Evolutionary conservation across 805 yeast species (phyloP).

Genomic region (Teunomyces gatunensis): DNA sequence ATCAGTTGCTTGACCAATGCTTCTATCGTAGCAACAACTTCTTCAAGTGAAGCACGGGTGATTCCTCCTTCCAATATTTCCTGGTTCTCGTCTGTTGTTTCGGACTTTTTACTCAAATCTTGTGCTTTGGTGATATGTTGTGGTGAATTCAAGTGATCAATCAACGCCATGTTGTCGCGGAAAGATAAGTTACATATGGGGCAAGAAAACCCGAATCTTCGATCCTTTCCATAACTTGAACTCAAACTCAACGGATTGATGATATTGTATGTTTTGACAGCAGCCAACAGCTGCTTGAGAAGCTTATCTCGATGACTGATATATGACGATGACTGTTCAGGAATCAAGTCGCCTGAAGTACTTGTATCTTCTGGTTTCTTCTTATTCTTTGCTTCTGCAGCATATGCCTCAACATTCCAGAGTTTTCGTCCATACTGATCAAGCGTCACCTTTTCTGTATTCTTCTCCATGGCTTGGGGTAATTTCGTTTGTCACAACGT

Average conservation of each 20-base stretch:
- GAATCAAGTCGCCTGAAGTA: neutral
- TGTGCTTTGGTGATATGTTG: slow-evolving; percentile 52
- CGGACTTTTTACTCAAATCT: slow-evolving; percentile 9
- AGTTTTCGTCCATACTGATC: slow-evolving; percentile 63
- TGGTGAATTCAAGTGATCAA: slow-evolving; percentile 80
- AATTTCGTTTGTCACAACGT: neutral
- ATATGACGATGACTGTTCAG: slow-evolving; percentile 8
- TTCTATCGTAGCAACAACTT: slow-evolving; percentile 31
- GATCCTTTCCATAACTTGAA: slow-evolving; percentile 36
- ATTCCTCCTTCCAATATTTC: slow-evolving; percentile 33
- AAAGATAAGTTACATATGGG: slow-evolving; percentile 75
- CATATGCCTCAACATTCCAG: slow-evolving; percentile 72
- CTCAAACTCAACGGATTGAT: slow-evolving; percentile 21
- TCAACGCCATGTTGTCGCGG: slow-evolving; percentile 75
- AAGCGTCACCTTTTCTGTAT: slow-evolving; percentile 20
- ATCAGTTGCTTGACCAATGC: slow-evolving; percentile 25
- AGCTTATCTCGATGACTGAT: slow-evolving; percentile 32
- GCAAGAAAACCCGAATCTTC: slow-evolving; percentile 82
- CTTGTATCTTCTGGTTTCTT: slow-evolving; percentile 10
- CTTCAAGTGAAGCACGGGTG: slow-evolving; percentile 32
- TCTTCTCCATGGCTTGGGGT: neutral
- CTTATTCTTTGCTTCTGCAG: slow-evolving; percentile 40
- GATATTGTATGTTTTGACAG: slow-evolving; percentile 35
- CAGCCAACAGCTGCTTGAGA: slow-evolving; percentile 27
- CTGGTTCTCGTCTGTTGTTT: neutral